Conservation (phyloP, 73 alveolate genomes). For the Tetrahymena borealis region DNA sequence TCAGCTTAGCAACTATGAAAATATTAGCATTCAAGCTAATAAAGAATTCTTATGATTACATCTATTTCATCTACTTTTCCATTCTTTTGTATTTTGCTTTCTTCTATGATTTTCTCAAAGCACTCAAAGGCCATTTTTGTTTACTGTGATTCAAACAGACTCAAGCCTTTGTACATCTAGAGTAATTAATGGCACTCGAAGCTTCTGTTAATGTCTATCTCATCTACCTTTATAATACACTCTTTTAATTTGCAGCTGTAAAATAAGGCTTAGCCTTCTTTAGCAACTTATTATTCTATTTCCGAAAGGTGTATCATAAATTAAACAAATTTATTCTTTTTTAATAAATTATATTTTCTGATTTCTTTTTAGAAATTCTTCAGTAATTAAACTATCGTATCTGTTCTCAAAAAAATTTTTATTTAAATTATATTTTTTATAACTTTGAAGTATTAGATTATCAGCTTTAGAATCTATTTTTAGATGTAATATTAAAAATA, state of each 20-base stretch:
- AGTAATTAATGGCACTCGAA: neutral
- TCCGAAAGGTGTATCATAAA: too few species aligned
- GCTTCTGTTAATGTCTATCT: neutral
- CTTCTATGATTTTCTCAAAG: neutral
- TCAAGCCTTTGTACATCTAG: neutral
- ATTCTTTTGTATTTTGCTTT: neutral
- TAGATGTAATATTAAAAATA: too few species aligned
- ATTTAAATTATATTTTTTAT: too few species aligned
- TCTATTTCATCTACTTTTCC: neutral
- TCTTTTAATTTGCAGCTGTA: neutral
- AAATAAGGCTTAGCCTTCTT: neutral
- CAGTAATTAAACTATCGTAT: too few species aligned
- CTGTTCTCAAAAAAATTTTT: too few species aligned
- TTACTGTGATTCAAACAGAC: neutral
- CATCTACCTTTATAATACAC: neutral
- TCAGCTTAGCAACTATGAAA: neutral
- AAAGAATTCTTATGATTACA: neutral
- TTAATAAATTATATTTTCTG: too few species aligned
- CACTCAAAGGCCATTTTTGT: neutral
- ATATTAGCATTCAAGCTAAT: neutral
- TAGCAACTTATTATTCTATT: neutral
- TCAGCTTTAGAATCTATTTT: too few species aligned
- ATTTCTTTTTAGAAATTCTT: too few species aligned
- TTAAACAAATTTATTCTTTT: too few species aligned
- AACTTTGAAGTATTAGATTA: too few species aligned